Percentiles rank a stretch among this genome's conserved stretches.
Evolutionary conservation across 2,329 filamentous ascomycete species (phyloP).

Genomic region (Aspergillus proliferans): DNA sequence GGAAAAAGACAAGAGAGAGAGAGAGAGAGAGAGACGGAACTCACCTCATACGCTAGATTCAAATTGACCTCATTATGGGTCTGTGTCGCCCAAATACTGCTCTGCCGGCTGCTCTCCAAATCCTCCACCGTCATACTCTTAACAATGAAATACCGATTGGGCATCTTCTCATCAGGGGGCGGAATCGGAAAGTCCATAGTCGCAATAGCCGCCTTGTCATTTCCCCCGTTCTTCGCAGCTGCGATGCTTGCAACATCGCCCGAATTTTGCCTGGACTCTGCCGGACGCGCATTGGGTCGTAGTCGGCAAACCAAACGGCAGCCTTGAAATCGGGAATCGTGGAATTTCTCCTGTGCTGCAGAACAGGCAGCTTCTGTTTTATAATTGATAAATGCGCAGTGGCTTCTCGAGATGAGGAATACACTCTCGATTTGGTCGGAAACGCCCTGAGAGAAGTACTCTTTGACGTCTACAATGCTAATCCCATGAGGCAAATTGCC

Average conservation of each 20-base stretch:
- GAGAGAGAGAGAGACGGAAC: constrained; percentile 12
- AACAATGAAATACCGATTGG: constrained; percentile 81
- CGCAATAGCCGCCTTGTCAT: constrained; percentile 4
- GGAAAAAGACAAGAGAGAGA: neutral
- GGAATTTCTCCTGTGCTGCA: constrained; percentile 72
- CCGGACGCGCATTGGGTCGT: constrained; percentile 50
- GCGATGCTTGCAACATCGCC: neutral
- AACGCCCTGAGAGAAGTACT: constrained; percentile 79
- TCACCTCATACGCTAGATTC: constrained; percentile 75
- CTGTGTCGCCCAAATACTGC: constrained; percentile 89
- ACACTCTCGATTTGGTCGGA: constrained; percentile 73
- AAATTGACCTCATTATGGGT: constrained; percentile 82
- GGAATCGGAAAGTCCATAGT: constrained; percentile 44
- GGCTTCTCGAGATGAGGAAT: constrained; percentile 93
- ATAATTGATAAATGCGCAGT: constrained; percentile 96
- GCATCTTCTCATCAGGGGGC: constrained; percentile 41
- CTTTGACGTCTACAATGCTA: constrained; percentile 74
- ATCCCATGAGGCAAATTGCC: constrained; percentile 85
- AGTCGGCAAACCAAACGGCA: constrained; percentile 80
- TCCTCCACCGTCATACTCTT: constrained; percentile 92
- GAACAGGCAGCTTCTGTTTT: constrained; percentile 70
- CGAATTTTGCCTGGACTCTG: constrained; percentile 17
- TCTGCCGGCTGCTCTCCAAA: constrained; percentile 78
- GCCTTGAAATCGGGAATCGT: constrained; percentile 84
- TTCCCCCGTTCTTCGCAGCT: neutral